These are phyloP conservation scores for Didymella pomorum DNA, from an alignment of 2,329 filamentous ascomycete species.

Conservation along the genomic window DNA sequence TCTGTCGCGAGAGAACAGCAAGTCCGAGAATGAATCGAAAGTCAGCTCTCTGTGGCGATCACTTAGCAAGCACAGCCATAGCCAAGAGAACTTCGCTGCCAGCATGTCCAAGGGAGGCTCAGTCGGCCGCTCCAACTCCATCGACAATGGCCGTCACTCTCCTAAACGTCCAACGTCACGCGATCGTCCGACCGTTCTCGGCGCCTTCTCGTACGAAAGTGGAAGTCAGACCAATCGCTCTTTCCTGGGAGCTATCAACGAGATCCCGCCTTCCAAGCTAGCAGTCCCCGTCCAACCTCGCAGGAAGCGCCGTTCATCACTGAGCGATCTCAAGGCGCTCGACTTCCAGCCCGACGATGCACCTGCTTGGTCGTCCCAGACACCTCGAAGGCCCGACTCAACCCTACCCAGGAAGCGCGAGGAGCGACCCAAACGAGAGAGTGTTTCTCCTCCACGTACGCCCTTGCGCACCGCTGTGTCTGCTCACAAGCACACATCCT, in stretches of 20 bases:
- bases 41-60: conserved; percentile 83
- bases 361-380: conserved; percentile 50
- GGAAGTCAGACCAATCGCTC: conserved; percentile 46
- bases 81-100: conserved; percentile 57
- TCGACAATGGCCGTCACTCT: conserved; percentile 69
- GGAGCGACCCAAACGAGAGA: conserved; percentile 21
- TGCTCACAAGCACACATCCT: conserved; percentile 50
- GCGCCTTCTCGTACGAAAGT: conserved; percentile 59
- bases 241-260: conserved; percentile 60
- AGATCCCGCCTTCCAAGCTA: conserved; percentile 51
- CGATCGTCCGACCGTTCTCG: conserved; percentile 60
- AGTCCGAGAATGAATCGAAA: conserved; percentile 71
- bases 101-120: conserved; percentile 71
- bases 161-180: conserved; percentile 64
- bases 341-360: conserved; percentile 62
- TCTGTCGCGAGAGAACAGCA: conserved; percentile 80
- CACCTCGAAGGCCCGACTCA: conserved; percentile 44
- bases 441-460: conserved; percentile 43
- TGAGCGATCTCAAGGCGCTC: conserved; percentile 81
- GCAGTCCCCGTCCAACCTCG: conserved; percentile 39
- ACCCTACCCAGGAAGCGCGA: conserved; percentile 28
- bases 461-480: conserved; percentile 43
- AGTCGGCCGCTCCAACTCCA: conserved; percentile 76
- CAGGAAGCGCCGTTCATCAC: conserved; percentile 87
- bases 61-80: conserved; percentile 76